phyloP scores from a whole-genome alignment of 805 yeast species.

The Metschnikowia aberdeeniae region DNA sequence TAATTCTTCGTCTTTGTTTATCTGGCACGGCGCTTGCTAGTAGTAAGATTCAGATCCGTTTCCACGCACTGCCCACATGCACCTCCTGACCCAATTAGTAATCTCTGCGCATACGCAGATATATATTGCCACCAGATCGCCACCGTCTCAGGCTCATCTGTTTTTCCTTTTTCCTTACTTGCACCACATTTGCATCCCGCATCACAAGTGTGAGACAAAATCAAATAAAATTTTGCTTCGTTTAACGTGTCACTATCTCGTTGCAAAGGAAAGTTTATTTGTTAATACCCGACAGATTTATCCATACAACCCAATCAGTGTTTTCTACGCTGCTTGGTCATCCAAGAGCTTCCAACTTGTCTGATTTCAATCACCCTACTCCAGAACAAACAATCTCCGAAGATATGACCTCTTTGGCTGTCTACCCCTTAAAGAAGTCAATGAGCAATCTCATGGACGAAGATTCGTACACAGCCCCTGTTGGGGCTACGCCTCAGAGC shows the following conservation, averaged over 20 bases:
- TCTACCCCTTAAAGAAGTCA: constrained; percentile 50
- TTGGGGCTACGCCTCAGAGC: constrained; percentile 6
- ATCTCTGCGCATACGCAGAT: constrained; percentile 7
- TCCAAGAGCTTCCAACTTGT: too few species aligned
- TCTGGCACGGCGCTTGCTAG: not conserved
- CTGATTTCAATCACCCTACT: not conserved
- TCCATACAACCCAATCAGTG: too few species aligned
- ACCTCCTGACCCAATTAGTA: constrained; percentile 8
- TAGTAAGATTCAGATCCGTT: constrained; percentile 1
- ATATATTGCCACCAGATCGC: constrained; percentile 12
- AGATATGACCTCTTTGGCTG: constrained; percentile 47
- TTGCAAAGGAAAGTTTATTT: not conserved
- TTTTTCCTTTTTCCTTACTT: not conserved
- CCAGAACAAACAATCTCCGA: not conserved
- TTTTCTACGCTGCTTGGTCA: not conserved
- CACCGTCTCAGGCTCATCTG: not conserved
- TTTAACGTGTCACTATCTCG: not conserved
- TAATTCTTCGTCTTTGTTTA: not conserved
- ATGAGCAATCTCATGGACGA: constrained; percentile 59
- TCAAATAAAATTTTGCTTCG: not conserved
- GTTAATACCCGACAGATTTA: too few species aligned
- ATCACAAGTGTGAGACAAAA: not conserved
- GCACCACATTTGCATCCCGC: not conserved
- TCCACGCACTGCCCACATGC: constrained; percentile 8
- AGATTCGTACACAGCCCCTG: constrained; percentile 43